Base-by-base conservation (phyloP, 257 asterid species). In the Nyctanthes arbortristis region DNA sequence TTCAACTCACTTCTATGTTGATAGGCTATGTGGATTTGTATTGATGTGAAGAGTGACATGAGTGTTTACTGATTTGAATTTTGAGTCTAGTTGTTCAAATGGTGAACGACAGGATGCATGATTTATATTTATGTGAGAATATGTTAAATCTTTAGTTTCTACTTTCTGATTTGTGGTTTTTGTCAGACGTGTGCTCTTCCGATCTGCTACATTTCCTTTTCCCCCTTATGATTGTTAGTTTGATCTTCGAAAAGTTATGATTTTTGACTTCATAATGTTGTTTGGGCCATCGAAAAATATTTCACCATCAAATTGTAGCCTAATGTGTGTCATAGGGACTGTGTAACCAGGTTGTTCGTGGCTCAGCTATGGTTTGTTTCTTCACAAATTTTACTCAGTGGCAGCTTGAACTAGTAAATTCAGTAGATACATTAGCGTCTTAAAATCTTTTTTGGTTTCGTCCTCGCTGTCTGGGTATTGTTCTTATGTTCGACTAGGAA, bases 21-120 rank as follows among this genome's bases (percentile, higher is more conserved):
- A 36, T 49, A 28, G 52, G 20, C 25, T 54, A 62, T 28, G 22
- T 66, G 5, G 10, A 61, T 2, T 33, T 61, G 22, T 52, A 33
- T 40, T 64, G 70, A 32, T 68, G 60, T 68, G 62, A 52, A 49
- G 54, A 29, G 43, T 34, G 27, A 67, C 24, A 40, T 67, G 57
- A 33, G 63, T 43, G 36, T 61, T 49, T 34, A 3, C 34, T 73
- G 52, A 27, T 61, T 49, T 61, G 65, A 35, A 12, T 62, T 45
- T 40, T 16, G 52, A 40, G 52, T 40, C 49, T 6, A 64, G 71
- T 72, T 64, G 64, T 22, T 37, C 49, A 33, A 30, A 52, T 61
- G 28, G 4, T 18, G 45, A 57, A 64, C 64, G 37, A 27, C 28
- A 16, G 22, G 55, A 45, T 45, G 6, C 55, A 45, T n/a, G 55